These are phyloP conservation scores for Endocladia muricata DNA, from an alignment of 31 red algal species.

Conservation along the genomic window DNA sequence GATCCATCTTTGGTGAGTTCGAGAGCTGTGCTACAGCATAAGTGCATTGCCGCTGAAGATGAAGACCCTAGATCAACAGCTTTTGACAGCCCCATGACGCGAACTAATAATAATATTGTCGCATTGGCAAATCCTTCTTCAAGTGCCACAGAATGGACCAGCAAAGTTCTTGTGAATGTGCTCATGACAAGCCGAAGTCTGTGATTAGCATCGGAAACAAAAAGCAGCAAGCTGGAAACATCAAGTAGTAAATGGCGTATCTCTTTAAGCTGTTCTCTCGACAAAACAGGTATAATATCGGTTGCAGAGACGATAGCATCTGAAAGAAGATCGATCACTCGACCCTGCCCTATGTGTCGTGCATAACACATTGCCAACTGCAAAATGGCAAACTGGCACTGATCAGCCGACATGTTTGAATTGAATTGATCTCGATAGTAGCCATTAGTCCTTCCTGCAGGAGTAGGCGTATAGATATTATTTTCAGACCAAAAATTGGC, in stretches of 20 bases:
- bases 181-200: constrained; percentile 10
- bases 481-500: too few species aligned
- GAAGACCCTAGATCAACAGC: constrained; percentile 7
- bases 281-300: constrained; percentile 14
- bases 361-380: constrained; percentile 46
- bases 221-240: constrained; percentile 12
- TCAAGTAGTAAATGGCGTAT: constrained; percentile 25
- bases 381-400: not conserved
- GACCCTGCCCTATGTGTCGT: not conserved
- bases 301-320: constrained; percentile 20
- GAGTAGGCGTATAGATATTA: too few species aligned
- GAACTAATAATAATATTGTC: constrained; percentile 26
- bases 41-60: constrained; percentile 23
- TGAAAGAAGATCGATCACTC: not conserved
- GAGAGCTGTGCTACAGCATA: constrained; percentile 15
- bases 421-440: not conserved
- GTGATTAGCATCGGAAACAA: constrained; percentile 26
- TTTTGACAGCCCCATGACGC: constrained; percentile 37
- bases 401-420: not conserved
- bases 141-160: too few species aligned
- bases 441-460: too few species aligned
- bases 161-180: too few species aligned
- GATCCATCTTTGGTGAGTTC: too few species aligned
- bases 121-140: not conserved
- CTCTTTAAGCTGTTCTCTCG: not conserved